Evolutionary conservation across 1,139 yeast genomes (phyloP).

Genomic region (Kodamaea suecica): DNA sequence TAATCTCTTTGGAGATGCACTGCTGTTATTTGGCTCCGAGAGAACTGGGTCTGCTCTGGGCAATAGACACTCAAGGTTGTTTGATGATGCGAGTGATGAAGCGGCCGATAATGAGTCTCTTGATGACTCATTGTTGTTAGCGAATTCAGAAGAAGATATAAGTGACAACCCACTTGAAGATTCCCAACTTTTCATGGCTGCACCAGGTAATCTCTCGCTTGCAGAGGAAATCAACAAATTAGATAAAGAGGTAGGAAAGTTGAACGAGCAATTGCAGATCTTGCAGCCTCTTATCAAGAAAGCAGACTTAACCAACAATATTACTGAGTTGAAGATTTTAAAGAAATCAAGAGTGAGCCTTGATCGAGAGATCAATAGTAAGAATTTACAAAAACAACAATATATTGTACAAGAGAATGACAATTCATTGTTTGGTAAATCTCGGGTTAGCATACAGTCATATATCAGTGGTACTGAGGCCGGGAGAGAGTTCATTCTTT

Average conservation of each 20-base stretch:
- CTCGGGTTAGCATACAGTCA: conserved; percentile 63
- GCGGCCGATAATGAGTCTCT: conserved; percentile 26
- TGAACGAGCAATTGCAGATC: conserved; percentile 61
- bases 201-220: conserved; percentile 66
- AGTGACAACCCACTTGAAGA: conserved; percentile 12
- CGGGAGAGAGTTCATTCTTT: conserved; percentile 62
- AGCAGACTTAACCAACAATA: conserved; percentile 79
- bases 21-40: conserved; percentile 26
- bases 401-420: conserved; percentile 81
- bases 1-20: conserved; percentile 37
- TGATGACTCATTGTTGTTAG: conserved; percentile 23
- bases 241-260: conserved; percentile 54
- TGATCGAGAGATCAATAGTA: conserved; percentile 64
- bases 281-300: conserved; percentile 66
- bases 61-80: conserved; percentile 27
- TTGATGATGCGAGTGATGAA: conserved; percentile 37
- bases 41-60: conserved; percentile 5
- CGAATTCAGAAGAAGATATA: conserved; percentile 19
- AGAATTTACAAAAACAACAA: conserved; percentile 76
- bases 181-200: conserved; percentile 47
- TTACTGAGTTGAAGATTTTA: conserved; percentile 64
- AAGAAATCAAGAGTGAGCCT: conserved; percentile 64
- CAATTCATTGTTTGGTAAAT: conserved; percentile 70
- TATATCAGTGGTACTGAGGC: conserved; percentile 56
- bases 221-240: conserved; percentile 63